Conservation (phyloP, 2,329 filamentous ascomycete genomes). For the Cordyceps fumosorosea region DNA sequence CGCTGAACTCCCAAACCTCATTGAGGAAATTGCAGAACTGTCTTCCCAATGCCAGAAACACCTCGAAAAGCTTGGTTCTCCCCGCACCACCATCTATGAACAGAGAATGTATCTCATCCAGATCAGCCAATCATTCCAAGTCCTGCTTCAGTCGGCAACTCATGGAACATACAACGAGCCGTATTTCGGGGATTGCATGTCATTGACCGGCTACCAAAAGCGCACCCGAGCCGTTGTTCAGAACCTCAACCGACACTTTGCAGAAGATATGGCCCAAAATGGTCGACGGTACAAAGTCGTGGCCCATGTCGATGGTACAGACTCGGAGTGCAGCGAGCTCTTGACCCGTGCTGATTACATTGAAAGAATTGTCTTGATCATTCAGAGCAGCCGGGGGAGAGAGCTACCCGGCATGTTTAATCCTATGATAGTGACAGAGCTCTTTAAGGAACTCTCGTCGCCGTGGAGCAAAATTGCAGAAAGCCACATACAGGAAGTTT, state of each 20-base stretch:
- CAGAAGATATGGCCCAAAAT: constrained; percentile 18
- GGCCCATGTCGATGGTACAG: neutral
- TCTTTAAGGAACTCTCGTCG: constrained; percentile 53
- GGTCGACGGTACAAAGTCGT: constrained; percentile 36
- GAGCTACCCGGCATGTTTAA: constrained; percentile 59
- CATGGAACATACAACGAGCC: constrained; percentile 44
- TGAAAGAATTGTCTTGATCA: constrained; percentile 21
- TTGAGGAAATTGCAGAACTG: constrained; percentile 34
- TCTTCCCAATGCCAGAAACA: constrained; percentile 27
- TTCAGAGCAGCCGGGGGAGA: constrained; percentile 25
- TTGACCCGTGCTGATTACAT: constrained; percentile 18
- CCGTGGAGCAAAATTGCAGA: constrained; percentile 45
- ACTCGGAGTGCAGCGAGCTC: neutral
- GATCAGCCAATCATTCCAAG: constrained; percentile 38
- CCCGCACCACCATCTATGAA: constrained; percentile 37
- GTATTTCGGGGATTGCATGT: constrained; percentile 41
- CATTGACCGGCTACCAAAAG: constrained; percentile 28
- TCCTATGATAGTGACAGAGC: constrained; percentile 48
- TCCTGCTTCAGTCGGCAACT: constrained; percentile 37
- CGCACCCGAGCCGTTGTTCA: constrained; percentile 50
- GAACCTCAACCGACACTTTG: constrained; percentile 41
- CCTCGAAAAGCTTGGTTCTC: constrained; percentile 42
- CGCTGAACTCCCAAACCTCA: constrained; percentile 36
- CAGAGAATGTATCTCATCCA: constrained; percentile 42
- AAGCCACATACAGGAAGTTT: constrained; percentile 14